These are phyloP conservation scores for Aspergillus arachidicola DNA, from an alignment of 2,329 filamentous ascomycete species.

Conservation along the genomic window DNA sequence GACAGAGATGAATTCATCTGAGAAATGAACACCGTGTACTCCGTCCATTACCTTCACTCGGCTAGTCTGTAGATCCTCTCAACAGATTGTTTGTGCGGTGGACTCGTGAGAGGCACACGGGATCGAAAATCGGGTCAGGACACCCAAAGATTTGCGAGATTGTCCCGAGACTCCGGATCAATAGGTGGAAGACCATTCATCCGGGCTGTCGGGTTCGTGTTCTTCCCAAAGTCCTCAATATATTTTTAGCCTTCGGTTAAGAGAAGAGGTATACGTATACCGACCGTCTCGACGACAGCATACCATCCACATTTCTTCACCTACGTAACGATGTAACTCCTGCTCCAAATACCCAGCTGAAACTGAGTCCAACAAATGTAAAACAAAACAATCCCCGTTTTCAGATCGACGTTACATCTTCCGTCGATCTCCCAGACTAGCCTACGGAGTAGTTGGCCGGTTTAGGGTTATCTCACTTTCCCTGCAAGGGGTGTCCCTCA, in stretches of 20 bases:
- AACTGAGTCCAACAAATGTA: background rate
- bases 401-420: background rate
- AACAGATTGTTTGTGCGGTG: background rate
- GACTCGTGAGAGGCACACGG: background rate
- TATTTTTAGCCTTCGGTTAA: background rate
- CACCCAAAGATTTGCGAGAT: background rate
- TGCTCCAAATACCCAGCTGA: background rate
- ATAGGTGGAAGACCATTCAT: background rate
- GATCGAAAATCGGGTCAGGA: too few species aligned
- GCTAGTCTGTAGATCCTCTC: background rate
- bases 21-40: background rate
- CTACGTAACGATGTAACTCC: background rate
- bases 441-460: too few species aligned
- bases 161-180: background rate
- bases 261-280: too few species aligned
- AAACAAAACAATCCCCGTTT: background rate
- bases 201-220: background rate
- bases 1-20: background rate
- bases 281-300: too few species aligned
- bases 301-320: too few species aligned
- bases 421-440: background rate
- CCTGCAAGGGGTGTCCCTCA: background rate
- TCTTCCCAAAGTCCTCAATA: background rate
- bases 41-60: background rate
- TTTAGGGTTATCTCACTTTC: background rate